Evolutionary conservation across 2,329 filamentous ascomycete species (phyloP).

Genomic region (Metarhizium rileyi): DNA sequence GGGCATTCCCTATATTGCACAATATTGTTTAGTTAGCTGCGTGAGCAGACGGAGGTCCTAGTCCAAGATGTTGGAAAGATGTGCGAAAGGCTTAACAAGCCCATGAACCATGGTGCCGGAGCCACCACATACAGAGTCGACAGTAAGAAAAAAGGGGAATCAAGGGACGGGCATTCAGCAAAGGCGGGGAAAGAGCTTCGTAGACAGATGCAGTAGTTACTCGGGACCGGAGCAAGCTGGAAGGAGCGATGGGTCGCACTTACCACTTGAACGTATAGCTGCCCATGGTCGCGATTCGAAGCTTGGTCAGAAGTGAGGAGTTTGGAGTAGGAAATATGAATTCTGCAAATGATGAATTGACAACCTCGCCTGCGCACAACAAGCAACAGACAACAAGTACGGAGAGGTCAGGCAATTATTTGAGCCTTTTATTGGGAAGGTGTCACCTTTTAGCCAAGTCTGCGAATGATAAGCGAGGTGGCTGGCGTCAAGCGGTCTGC

Average conservation of each 20-base stretch:
- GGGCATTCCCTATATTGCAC: conserved; percentile 59
- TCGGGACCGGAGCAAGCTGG: neutral
- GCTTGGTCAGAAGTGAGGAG: too few relatives aligned
- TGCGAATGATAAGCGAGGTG: neutral
- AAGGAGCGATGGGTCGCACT: conserved; percentile 20
- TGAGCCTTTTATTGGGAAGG: neutral
- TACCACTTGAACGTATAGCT: conserved; percentile 64
- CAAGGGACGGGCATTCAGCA: neutral
- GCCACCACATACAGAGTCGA: neutral
- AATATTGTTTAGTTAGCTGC: conserved; percentile 5
- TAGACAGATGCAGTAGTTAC: too few relatives aligned
- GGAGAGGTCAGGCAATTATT: neutral
- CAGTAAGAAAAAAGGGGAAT: neutral
- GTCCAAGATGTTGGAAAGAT: neutral
- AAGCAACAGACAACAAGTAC: neutral
- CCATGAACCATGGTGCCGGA: neutral
- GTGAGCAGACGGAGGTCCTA: neutral
- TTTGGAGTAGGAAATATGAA: conserved; percentile 1
- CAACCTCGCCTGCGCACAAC: neutral
- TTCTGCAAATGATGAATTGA: neutral
- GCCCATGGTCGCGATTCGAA: conserved; percentile 44
- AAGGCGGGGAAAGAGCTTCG: neutral
- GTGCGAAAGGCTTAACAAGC: too few relatives aligned
- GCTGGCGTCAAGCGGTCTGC: conserved; percentile 1
- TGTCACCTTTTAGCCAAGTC: conserved; percentile 1